Evolutionary conservation across 768 basidiomycete species (phyloP), one percentile per base, ranked within the genome.

Genomic region (Piloderma croceum): DNA sequence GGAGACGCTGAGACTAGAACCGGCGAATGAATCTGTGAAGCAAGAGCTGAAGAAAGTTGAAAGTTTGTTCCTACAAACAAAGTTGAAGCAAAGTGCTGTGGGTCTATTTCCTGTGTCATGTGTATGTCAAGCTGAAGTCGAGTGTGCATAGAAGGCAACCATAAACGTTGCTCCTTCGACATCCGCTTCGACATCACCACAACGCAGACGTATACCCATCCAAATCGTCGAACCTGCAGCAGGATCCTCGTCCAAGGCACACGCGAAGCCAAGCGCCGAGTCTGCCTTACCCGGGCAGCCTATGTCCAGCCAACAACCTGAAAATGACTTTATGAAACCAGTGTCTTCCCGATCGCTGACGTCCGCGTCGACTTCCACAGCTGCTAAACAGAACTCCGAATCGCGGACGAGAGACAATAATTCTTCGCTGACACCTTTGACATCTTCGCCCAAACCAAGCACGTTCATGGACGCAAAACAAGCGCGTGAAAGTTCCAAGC

Each of bases 161-260:
- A 34, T 35, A 49, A 38, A 43, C 47, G 36, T 44, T 43, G 37
- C 36, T 38, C 22, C 39, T 25, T 5, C 42, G 36, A 24, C 44
- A 36, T 24, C 34, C 2, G 17, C 42, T 7, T 19, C 33, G 12
- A 31, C 35, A 21, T 23, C 47, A 12, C 61, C 66, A 7, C 71
- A 67, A 52, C 69, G 77, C 19, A 70, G 80, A 31, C 74, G 81
- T 15, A 67, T 86, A 9, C 83, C 83, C 0, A 83, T 83, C 25
- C 64, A 69, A 31, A 76, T 83, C 19, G 57, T 83, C 3, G 79
- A 81, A 20, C 46, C 60, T 5, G 39, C 55, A n/a, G 23, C n/a
- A 33, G 40, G 27, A 22, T 51, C 18, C 20, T 19, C 41, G 13
- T 20, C 54, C 31, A 51, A 42, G 9, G 46, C 50, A 27, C 38